Evolutionary conservation across 2,329 filamentous ascomycete genomes (phyloP).

Genomic region (Ophiocordyceps unilateralis): DNA sequence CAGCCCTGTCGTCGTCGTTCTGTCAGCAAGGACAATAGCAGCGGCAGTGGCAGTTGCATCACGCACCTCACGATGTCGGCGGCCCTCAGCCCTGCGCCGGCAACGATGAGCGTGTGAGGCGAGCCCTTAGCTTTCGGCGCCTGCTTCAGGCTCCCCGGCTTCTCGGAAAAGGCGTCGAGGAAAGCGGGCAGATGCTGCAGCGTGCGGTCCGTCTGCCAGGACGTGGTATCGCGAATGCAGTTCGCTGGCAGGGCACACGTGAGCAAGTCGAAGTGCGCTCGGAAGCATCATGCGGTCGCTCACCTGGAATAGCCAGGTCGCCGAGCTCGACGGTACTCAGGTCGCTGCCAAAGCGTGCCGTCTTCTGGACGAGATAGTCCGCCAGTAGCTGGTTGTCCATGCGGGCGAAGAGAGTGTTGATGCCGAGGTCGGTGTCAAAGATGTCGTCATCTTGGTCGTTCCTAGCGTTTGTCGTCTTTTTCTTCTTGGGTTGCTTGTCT

Average conservation of each 20-base stretch:
- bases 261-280: neutral
- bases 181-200: slow-evolving; percentile 64
- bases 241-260: slow-evolving; percentile 31
- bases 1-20: slow-evolving; percentile 27
- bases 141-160: slow-evolving; percentile 40
- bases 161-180: slow-evolving; percentile 47
- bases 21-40: neutral
- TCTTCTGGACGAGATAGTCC: slow-evolving; percentile 69
- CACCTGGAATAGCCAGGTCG: slow-evolving; percentile 65
- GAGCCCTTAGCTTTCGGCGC: slow-evolving; percentile 52
- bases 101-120: slow-evolving; percentile 80
- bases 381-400: slow-evolving; percentile 75
- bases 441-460: slow-evolving; percentile 33
- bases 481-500: slow-evolving; percentile 24
- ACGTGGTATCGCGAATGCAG: slow-evolving; percentile 64
- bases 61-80: slow-evolving; percentile 61
- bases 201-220: slow-evolving; percentile 48
- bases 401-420: slow-evolving; percentile 64
- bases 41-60: neutral
- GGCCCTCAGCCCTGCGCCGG: slow-evolving; percentile 67
- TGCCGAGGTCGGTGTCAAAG: slow-evolving; percentile 49
- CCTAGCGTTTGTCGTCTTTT: slow-evolving; percentile 37
- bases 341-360: slow-evolving; percentile 61
- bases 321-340: slow-evolving; percentile 71
- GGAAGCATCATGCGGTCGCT: neutral